A percentile compares a stretch with the other conserved stretches of the same genome.
phyloP scores from a whole-genome alignment of 371 early-diverging fungal species.

The Syncephalis plumigaleata region DNA sequence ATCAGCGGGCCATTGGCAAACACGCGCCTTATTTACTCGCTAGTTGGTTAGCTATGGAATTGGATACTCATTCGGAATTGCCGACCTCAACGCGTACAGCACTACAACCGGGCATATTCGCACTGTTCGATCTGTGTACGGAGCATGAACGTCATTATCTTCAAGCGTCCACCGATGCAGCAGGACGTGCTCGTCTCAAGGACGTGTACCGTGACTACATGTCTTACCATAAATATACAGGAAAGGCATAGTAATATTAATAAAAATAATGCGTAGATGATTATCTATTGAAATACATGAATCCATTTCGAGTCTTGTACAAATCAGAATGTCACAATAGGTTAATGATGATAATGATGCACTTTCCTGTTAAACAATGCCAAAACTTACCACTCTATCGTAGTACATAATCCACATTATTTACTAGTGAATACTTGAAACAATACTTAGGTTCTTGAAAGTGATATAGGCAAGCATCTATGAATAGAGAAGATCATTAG shows the following conservation, averaged over 20 bases:
- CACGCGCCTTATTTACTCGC: constrained; percentile 48
- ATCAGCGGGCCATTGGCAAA: constrained; percentile 28
- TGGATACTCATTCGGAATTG: constrained; percentile 31
- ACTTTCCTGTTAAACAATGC: too few relatives aligned
- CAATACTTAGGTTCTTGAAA: too few relatives aligned
- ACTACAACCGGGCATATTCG: constrained; percentile 38
- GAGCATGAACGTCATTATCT: constrained; percentile 47
- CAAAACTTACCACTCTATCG: too few relatives aligned
- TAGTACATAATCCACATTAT: too few relatives aligned
- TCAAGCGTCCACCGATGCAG: constrained; percentile 34
- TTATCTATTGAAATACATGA: too few relatives aligned
- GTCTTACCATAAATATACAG: constrained; percentile 37
- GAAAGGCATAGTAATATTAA: constrained; percentile 31
- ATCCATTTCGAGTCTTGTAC: too few relatives aligned
- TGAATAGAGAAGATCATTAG: too few relatives aligned
- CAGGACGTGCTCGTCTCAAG: constrained; percentile 35
- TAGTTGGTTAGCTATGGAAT: constrained; percentile 44
- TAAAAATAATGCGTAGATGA: too few relatives aligned
- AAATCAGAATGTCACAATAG: too few relatives aligned
- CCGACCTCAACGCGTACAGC: constrained; percentile 25
- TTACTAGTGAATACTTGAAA: too few relatives aligned
- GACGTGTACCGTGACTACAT: constrained; percentile 31
- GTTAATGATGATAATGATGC: too few relatives aligned
- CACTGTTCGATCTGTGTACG: constrained; percentile 46
- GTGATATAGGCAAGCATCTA: too few relatives aligned